Evolutionary conservation across 2,329 filamentous ascomycete genomes (phyloP), one percentile per base, ranked within the genome.

Genomic region (Hypocreales sp.): DNA sequence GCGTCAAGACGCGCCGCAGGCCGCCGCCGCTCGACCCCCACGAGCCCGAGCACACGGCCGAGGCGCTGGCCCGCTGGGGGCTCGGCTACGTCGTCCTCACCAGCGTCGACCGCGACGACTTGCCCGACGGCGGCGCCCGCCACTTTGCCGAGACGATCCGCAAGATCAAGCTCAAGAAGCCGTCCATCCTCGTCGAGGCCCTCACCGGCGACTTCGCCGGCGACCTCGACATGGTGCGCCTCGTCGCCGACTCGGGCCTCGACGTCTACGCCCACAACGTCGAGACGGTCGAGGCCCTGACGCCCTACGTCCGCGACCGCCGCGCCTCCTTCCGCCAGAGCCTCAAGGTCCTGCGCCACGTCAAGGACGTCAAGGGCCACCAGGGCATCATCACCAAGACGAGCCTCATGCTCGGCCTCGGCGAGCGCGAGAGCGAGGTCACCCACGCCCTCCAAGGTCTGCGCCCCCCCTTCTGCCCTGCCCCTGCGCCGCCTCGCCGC

Each of bases 201-300:
- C 50, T 92, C 46, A 90, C 87, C 3, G 84, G 90, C 23, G 90
- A 98, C 44, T 95, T 83, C 51, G 60, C 53, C 3, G 90, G 90
- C 12, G 72, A 98, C 43, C 38, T 86, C 38, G 84, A 92, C 31
- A 86, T 87, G 80, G 90, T 92, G 20, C 62, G 64, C 43, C 48
- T 87, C 28, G 83, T 98, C 23, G 90, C 87, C 0, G 63, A 70
- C 37, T 92, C 82, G 42, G 90, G 90, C 1, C 58, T 98, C 30
- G 90, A 98, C 47, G 90, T 98, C 2, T 98, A 87, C 50, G 90
- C 90, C 20, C 90, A 98, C 56, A 98, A 98, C 41, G 68, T 98
- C 34, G 90, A 98, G 66, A 98, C 90, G 0, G 79, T 86, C 5
- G 90, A 95, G 58, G 82, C 62, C 15, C 59, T 98, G 35, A 94